These are phyloP conservation scores for Artomyces pyxidatus DNA, from an alignment of 768 basidiomycete species.

Conservation along the genomic window DNA sequence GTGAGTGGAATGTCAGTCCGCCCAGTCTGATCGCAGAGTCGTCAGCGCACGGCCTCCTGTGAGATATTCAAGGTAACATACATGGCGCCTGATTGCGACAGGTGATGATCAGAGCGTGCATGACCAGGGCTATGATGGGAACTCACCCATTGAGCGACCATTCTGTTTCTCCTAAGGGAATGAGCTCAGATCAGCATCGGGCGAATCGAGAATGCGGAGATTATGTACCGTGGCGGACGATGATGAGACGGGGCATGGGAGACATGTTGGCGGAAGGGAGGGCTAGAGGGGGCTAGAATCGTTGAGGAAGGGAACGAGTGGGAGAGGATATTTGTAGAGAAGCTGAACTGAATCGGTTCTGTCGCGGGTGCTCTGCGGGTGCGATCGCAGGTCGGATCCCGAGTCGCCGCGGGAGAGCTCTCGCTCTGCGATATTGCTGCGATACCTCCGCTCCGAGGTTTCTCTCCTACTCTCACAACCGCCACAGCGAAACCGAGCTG, in stretches of 20 bases:
- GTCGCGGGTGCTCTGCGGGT: too few relatives aligned
- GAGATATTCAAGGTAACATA: constrained; percentile 25
- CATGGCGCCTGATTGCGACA: constrained; percentile 55
- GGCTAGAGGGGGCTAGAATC: background rate
- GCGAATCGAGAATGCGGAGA: background rate
- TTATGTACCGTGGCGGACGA: constrained; percentile 41
- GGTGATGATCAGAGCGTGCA: constrained; percentile 9
- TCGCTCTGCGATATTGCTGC: too few relatives aligned
- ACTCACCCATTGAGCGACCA: constrained; percentile 83
- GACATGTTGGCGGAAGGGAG: constrained; percentile 4
- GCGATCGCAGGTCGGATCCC: too few relatives aligned
- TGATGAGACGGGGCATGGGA: constrained; percentile 42
- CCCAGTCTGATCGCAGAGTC: constrained; percentile 89
- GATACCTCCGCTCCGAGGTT: too few relatives aligned
- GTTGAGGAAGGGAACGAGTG: background rate
- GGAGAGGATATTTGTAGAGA: background rate
- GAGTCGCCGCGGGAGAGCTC: too few relatives aligned
- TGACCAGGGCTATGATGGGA: background rate
- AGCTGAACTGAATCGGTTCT: background rate
- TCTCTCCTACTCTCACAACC: too few relatives aligned
- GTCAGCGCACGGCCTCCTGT: background rate
- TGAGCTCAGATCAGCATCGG: background rate
- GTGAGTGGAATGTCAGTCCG: constrained; percentile 85
- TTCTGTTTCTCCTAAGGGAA: constrained; percentile 72
- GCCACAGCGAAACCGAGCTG: too few relatives aligned